These are phyloP conservation scores for Hirsutella rhossiliensis DNA, from an alignment of 2,329 filamentous ascomycete genomes.

Conservation along the genomic window DNA sequence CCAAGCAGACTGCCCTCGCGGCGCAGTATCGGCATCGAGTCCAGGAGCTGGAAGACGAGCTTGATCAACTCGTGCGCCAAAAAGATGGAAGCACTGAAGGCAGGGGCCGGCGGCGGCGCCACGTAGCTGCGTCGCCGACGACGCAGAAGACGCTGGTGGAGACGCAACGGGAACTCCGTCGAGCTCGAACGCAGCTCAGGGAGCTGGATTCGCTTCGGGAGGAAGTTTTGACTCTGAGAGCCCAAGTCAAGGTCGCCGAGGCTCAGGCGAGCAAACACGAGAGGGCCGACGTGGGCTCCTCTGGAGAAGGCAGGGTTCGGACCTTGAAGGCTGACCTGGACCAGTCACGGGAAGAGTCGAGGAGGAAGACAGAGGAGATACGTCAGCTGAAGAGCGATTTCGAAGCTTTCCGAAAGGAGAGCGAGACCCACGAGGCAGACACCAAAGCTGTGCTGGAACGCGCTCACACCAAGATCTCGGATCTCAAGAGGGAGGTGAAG, in stretches of 20 bases:
- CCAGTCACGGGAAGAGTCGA: conserved; percentile 29
- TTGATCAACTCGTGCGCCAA: conserved; percentile 27
- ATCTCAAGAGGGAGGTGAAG: conserved; percentile 41
- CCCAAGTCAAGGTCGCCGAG: conserved; percentile 33
- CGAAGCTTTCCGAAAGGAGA: conserved; percentile 39
- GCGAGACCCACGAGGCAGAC: conserved; percentile 41
- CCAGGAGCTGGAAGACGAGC: conserved; percentile 41
- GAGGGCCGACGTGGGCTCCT: conserved; percentile 10
- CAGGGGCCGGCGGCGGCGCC: conserved; percentile 20
- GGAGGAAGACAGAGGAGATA: conserved; percentile 37
- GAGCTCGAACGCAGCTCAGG: conserved; percentile 39
- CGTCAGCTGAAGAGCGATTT: conserved; percentile 38
- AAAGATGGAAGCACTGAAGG: conserved; percentile 20
- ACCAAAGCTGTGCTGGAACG: conserved; percentile 41
- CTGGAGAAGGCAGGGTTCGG: conserved; percentile 15
- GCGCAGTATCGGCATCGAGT: conserved; percentile 47
- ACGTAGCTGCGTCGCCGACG: conserved; percentile 31
- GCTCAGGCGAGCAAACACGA: conserved; percentile 23
- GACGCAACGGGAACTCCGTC: conserved; percentile 39
- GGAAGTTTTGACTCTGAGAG: conserved; percentile 40
- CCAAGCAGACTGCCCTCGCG: conserved; percentile 44
- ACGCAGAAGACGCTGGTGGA: conserved; percentile 40
- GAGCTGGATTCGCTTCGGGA: conserved; percentile 38
- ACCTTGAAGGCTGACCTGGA: conserved; percentile 30
- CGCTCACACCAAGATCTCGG: conserved; percentile 43